Evolutionary conservation across 352 stramenopile species (phyloP).

Genomic region (Blastocystis sp.): DNA sequence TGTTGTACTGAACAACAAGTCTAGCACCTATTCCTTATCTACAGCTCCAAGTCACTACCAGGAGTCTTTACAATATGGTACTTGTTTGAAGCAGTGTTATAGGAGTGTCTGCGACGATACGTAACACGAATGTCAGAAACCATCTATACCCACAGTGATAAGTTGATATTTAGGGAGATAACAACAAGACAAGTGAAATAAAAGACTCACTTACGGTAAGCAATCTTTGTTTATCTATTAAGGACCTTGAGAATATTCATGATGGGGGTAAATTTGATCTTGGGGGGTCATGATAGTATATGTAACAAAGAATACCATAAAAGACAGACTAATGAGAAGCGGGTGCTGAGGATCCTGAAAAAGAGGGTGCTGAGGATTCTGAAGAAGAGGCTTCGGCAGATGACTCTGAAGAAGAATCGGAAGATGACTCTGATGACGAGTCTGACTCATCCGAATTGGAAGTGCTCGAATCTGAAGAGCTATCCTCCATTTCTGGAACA

Average conservation of each 20-base stretch:
- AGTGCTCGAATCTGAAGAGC: not conserved
- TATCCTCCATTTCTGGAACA: not conserved
- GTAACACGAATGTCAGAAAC: slow-evolving; percentile 90
- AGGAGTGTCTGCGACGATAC: slow-evolving; percentile 90
- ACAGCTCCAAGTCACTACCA: slow-evolving; percentile 75
- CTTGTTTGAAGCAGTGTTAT: slow-evolving; percentile 89
- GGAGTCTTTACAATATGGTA: slow-evolving; percentile 91
- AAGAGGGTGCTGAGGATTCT: too few species aligned
- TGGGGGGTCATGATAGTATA: not conserved
- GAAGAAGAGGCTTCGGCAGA: too few species aligned
- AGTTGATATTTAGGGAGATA: not conserved
- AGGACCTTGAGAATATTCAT: too few species aligned
- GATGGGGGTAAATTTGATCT: not conserved
- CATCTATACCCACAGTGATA: slow-evolving; percentile 72
- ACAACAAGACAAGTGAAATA: not conserved
- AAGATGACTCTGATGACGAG: not conserved
- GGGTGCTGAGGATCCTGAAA: too few species aligned
- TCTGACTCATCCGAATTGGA: not conserved
- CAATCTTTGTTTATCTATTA: slow-evolving; percentile 5
- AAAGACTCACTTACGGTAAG: not conserved
- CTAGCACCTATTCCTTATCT: slow-evolving; percentile 76
- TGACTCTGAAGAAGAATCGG: not conserved
- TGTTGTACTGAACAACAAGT: slow-evolving; percentile 87
- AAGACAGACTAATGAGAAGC: too few species aligned
- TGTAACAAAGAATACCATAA: not conserved